Evolutionary conservation across 108 stramenopile genomes (phyloP), one percentile per base, ranked within the genome.

Genomic region (Skeletonema costatum): DNA sequence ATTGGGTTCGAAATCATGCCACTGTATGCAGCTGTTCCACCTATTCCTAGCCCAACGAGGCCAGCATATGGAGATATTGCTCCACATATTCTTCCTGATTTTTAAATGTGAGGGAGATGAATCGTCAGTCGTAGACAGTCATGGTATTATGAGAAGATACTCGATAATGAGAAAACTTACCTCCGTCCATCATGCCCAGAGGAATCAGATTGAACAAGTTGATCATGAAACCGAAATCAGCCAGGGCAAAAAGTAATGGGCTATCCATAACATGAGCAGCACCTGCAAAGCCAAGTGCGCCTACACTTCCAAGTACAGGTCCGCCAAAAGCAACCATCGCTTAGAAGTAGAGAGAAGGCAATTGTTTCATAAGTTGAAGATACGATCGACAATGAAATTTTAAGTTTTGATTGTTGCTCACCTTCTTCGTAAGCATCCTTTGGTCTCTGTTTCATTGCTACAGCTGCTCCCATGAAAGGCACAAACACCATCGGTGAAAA

Each of bases 201-300:
- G 97, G 97, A 25, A 98, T 64, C 36, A 98, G 48, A 71, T 98
- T 98, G 90, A 98, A 96, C 25, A 98, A 74, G 75, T 98, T 98
- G 74, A 98, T 93, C 96, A 98, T 97, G 82, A 91, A 94, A 10
- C 97, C 97, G 82, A 97, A 98, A 71, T 98, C 97, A 35, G 93
- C 97, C 44, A 98, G 82, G 13, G 97, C 94, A 70, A 89, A 91
- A 14, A 96, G 68, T 25, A 98, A 83, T 70, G 93, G 92, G 36
- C 92, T 94, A 31, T 94, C 83, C 58, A 82, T 94, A 59, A 73
- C 59, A 71, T 87, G 87, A 5, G 84, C 97, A 5, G 81, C 96
- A 6, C 89, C 81, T 2, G 85, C 88, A 46, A 90, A 87, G 1
- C 81, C 92, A 2, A 74, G 83, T n/a, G 97, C 96, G 21, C 94